Evolutionary conservation across 2,329 filamentous ascomycete species (phyloP).

Genomic region (Gliomastix tumulicola): DNA sequence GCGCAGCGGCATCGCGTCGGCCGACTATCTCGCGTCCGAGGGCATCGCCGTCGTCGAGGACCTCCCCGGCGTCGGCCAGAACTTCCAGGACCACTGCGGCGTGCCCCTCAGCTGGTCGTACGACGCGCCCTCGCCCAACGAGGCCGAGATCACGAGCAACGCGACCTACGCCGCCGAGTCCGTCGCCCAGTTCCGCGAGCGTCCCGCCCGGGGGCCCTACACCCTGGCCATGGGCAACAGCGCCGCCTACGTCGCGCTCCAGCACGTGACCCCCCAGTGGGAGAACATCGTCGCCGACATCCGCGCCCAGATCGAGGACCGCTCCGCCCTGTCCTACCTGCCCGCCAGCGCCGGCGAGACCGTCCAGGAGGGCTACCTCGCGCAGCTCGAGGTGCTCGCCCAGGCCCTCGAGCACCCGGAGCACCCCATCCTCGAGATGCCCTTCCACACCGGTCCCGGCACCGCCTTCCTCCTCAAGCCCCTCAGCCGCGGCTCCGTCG

Average conservation of each 20-base stretch:
- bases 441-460: conserved; percentile 14
- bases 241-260: conserved; percentile 18
- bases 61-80: conserved; percentile 49
- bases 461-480: conserved; percentile 20
- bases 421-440: conserved; percentile 19
- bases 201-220: conserved; percentile 25
- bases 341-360: conserved; percentile 8
- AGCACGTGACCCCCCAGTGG: conserved; percentile 12
- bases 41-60: conserved; percentile 36
- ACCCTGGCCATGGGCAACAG: conserved; percentile 23
- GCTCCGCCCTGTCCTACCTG: conserved; percentile 10
- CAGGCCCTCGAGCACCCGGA: conserved; percentile 16
- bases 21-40: conserved; percentile 29
- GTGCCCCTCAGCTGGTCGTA: conserved; percentile 8
- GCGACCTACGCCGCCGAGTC: conserved; percentile 22
- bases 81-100: conserved; percentile 49
- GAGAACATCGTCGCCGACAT: conserved; percentile 13
- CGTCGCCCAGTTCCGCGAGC: conserved; percentile 17
- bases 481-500: conserved; percentile 24
- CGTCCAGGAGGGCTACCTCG: conserved; percentile 15
- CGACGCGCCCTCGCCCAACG: conserved; percentile 10
- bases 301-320: conserved; percentile 13
- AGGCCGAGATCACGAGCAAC: conserved; percentile 13
- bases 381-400: conserved; percentile 15
- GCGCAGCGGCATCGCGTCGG: conserved; percentile 40